Conservation (phyloP, 768 basidiomycete genomes). For the Naganishia randhawae region DNA sequence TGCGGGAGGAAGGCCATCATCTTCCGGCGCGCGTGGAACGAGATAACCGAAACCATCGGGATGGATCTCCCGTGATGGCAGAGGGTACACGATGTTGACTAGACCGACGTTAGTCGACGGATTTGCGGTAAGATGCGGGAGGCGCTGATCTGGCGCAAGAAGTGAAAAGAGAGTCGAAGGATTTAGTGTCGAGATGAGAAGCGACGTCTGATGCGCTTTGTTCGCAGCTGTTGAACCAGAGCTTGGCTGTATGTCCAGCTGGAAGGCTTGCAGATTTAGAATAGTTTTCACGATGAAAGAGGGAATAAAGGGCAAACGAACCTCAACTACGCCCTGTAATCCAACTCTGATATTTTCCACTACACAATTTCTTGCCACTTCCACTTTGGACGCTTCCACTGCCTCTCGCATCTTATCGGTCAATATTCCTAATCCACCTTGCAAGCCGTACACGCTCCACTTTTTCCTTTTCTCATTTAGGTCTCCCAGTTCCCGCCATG, state of each 20-base stretch:
- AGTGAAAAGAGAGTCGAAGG: constrained; percentile 60
- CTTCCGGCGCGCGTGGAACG: constrained; percentile 60
- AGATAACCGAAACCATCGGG: constrained; percentile 92
- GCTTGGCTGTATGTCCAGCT: background rate
- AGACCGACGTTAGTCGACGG: constrained; percentile 77
- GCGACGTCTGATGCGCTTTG: constrained; percentile 41
- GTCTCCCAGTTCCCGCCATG: constrained; percentile 66
- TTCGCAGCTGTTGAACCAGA: background rate
- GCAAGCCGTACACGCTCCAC: constrained; percentile 80
- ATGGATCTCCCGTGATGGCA: constrained; percentile 57
- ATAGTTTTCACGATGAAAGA: background rate
- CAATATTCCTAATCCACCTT: constrained; percentile 68
- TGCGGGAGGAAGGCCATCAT: constrained; percentile 1
- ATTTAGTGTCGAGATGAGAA: constrained; percentile 71
- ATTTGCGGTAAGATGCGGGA: constrained; percentile 69
- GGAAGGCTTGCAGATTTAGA: background rate
- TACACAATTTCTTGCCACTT: constrained; percentile 53
- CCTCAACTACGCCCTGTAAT: background rate
- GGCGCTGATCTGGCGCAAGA: constrained; percentile 45
- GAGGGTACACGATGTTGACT: constrained; percentile 76
- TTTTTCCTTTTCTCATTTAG: constrained; percentile 65
- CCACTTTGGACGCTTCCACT: constrained; percentile 60
- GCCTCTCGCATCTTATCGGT: constrained; percentile 58
- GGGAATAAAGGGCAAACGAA: background rate
- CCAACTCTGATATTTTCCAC: background rate